Percentiles rank a stretch among this genome's conserved stretches.
These are phyloP conservation scores for Blastocystis sp. DNA, from an alignment of 352 stramenopile species.

Conservation along the genomic window DNA sequence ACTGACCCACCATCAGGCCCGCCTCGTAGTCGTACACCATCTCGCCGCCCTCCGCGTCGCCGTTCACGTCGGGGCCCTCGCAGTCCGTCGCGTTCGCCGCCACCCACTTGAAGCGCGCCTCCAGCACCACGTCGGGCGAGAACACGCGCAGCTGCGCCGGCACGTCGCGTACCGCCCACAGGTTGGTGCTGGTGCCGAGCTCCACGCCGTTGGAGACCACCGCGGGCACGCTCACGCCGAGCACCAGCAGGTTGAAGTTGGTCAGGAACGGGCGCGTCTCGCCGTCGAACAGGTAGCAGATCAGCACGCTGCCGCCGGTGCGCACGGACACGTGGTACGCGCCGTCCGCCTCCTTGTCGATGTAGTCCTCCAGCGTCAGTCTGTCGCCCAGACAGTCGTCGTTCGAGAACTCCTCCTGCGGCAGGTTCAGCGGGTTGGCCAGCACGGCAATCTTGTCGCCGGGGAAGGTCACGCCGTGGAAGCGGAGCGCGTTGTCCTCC, in stretches of 20 bases:
- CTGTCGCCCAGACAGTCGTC: constrained; percentile 32
- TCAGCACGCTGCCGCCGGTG: constrained; percentile 48
- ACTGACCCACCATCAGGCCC: constrained; percentile 4
- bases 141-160: not conserved
- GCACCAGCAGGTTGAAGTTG: constrained; percentile 41
- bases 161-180: constrained; percentile 61
- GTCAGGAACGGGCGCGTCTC: constrained; percentile 40
- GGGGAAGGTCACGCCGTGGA: constrained; percentile 53
- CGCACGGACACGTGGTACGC: constrained; percentile 52
- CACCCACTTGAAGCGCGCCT: constrained; percentile 62
- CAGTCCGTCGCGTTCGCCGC: constrained; percentile 31
- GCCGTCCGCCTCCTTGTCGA: not conserved
- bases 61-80: not conserved
- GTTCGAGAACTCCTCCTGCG: not conserved
- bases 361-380: constrained; percentile 35
- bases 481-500: constrained; percentile 50
- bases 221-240: constrained; percentile 17
- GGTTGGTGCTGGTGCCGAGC: not conserved
- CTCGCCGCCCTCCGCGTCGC: constrained; percentile 7
- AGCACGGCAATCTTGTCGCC: constrained; percentile 44
- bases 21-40: constrained; percentile 20
- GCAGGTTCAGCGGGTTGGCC: constrained; percentile 22
- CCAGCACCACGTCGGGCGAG: constrained; percentile 15
- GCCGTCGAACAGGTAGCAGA: constrained; percentile 67
- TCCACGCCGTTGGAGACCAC: not conserved